Conservation (phyloP, 202 grass and related monocot genomes). For the Schoenoplectus tabernaemontani region DNA sequence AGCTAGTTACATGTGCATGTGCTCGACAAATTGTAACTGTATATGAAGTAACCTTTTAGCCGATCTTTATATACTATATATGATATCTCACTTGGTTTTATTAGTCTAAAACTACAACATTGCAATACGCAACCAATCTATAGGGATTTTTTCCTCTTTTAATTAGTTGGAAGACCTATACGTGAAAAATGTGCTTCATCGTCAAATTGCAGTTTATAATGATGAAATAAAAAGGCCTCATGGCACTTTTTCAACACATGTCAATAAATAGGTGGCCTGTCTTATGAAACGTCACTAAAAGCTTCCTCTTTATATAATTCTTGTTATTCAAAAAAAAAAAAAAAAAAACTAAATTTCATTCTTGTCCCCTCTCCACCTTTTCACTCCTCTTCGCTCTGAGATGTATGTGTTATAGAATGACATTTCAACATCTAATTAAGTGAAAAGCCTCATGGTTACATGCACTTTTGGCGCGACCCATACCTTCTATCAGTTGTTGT, state of each 20-base stretch:
- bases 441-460: slow-evolving; percentile 14
- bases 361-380: neutral
- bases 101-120: too few relatives aligned
- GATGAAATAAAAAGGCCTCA: neutral
- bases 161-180: neutral
- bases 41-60: neutral
- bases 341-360: slow-evolving; percentile 5
- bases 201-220: neutral
- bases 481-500: slow-evolving; percentile 24
- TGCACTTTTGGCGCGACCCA: slow-evolving; percentile 24
- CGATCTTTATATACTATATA: too few relatives aligned
- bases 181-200: neutral
- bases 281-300: slow-evolving; percentile 20
- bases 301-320: neutral
- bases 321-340: slow-evolving; percentile 3
- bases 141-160: neutral
- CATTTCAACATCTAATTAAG: slow-evolving; percentile 14
- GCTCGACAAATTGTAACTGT: neutral
- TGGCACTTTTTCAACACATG: slow-evolving; percentile 8
- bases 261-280: slow-evolving; percentile 20
- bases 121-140: neutral
- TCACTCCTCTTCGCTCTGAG: neutral
- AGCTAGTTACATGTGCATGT: too few relatives aligned
- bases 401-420: neutral
- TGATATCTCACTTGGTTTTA: too few relatives aligned